A percentile compares a stretch with the other conserved stretches of the same genome.
Evolutionary conservation across 306 rosid species (phyloP).

Genomic region (Cucumis melo): DNA sequence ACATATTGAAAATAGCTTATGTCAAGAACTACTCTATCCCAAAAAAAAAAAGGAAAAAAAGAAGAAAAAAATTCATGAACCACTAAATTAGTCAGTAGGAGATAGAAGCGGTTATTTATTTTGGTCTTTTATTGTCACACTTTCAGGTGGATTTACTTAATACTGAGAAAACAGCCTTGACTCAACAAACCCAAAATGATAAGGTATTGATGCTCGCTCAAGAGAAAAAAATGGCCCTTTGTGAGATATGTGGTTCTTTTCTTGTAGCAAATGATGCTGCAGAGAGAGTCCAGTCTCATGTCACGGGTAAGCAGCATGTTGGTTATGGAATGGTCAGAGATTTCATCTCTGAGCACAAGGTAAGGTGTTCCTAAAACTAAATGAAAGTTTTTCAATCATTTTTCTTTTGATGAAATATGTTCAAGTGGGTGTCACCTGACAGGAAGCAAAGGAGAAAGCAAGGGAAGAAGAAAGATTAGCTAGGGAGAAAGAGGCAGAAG

Average conservation of each 20-base stretch:
- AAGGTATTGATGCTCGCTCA: slow-evolving; percentile 72
- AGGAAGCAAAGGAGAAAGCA: slow-evolving; percentile 77
- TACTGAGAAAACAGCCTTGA: slow-evolving; percentile 66
- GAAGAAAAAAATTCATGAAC: background rate
- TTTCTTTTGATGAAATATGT: slow-evolving; percentile 2
- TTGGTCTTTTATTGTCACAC: background rate
- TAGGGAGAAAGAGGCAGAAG: slow-evolving; percentile 83
- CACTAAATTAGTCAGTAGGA: background rate
- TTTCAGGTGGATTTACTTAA: slow-evolving; percentile 79
- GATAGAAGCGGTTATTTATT: background rate
- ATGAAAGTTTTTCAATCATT: slow-evolving; percentile 2
- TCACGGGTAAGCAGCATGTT: slow-evolving; percentile 96
- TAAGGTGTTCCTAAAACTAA: slow-evolving; percentile 9
- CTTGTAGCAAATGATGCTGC: slow-evolving; percentile 98
- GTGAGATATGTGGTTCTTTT: slow-evolving; percentile 98
- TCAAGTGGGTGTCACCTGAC: slow-evolving; percentile 15
- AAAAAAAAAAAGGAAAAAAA: too few species aligned
- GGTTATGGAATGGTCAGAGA: slow-evolving; percentile 99
- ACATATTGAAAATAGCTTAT: background rate
- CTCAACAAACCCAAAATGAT: slow-evolving; percentile 59
- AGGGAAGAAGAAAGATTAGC: slow-evolving; percentile 70
- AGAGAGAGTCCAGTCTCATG: slow-evolving; percentile 93
- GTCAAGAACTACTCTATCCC: background rate
- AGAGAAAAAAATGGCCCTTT: slow-evolving; percentile 97
- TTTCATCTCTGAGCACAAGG: slow-evolving; percentile 78